Base-by-base conservation (phyloP, 164 flowering plant genomes). In the Liriodendron chinense region DNA sequence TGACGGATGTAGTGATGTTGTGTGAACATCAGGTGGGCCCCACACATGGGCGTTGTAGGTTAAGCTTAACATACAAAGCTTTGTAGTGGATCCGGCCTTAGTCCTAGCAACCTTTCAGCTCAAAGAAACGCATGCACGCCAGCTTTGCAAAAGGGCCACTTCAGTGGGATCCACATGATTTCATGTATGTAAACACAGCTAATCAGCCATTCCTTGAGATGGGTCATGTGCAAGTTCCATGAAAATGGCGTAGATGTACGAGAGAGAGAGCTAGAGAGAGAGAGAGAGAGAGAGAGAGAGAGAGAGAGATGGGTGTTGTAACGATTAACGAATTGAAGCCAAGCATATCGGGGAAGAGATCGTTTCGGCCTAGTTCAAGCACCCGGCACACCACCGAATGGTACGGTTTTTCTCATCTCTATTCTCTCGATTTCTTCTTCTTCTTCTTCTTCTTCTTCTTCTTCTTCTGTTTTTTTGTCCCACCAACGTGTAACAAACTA, bases 281-380 rank as follows among this genome's bases (percentile, higher is more conserved):
- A 24, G 1, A 68, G 64, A 69, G 49, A 72, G 67, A 64, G 72
- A 66, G 69, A 65, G 14, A 65, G 25, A 48, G n/a, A 66, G 21
- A 74, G 12, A 47, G 74, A 68, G 75, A 81, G 65, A 94, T 94
- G 78, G 98, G 97, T 61, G 92, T 93, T 47, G 86, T 85, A 2
- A 88, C 91, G 7, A 80, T 93, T 76, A 84, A 80, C 68, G 98
- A 93, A 72, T 75, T 92, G 86, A 93, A 95, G 87, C 87, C 98
- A 13, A 91, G 90, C 74, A 84, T 94, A n/a, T 89, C 97, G 12
- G 98, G 95, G 75, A 93, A 91, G 88, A 87, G 94, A 70, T 69
- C 86, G 0, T 90, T 91, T 83, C 89, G 96, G 48, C 93, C 93
- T 0, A 87, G 86, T 74, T 84, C 96, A 1, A 92, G 93, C 71